phyloP scores from a whole-genome alignment of 2,329 filamentous ascomycete genomes.

The Cladosporium phlei region DNA sequence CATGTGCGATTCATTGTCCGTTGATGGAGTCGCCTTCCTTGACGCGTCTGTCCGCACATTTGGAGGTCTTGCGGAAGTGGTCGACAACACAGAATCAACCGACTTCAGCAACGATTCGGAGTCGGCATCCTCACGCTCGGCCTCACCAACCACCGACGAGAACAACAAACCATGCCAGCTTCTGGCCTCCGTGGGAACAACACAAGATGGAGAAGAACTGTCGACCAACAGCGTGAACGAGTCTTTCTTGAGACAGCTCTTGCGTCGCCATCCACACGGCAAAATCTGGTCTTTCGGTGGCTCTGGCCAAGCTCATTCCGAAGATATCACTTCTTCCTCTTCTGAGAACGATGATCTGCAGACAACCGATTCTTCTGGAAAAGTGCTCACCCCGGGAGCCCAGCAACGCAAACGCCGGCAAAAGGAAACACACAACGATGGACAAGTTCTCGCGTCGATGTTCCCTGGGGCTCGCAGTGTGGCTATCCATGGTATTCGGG shows the following conservation, averaged over 20 bases:
- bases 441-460: constrained; percentile 21
- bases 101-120: constrained; percentile 1
- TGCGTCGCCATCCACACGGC: constrained; percentile 22
- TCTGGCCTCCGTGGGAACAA: not conserved
- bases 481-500: constrained; percentile 50
- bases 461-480: constrained; percentile 47
- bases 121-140: not conserved
- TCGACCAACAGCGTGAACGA: constrained; percentile 7
- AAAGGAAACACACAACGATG: constrained; percentile 15
- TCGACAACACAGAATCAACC: not conserved
- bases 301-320: constrained; percentile 1
- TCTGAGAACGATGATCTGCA: not conserved
- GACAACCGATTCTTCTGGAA: not conserved
- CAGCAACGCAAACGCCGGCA: not conserved
- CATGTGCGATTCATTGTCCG: constrained; percentile 43
- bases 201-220: not conserved
- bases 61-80: constrained; percentile 19
- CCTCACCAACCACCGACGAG: not conserved
- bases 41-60: constrained; percentile 32
- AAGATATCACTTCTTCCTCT: not conserved
- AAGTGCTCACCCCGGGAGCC: not conserved
- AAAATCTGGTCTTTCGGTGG: constrained; percentile 25
- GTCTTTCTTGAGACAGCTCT: constrained; percentile 19
- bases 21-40: constrained; percentile 45
- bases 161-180: not conserved